Evolutionary conservation across 306 rosid species (phyloP).

Genomic region (Astragalus membranaceus): DNA sequence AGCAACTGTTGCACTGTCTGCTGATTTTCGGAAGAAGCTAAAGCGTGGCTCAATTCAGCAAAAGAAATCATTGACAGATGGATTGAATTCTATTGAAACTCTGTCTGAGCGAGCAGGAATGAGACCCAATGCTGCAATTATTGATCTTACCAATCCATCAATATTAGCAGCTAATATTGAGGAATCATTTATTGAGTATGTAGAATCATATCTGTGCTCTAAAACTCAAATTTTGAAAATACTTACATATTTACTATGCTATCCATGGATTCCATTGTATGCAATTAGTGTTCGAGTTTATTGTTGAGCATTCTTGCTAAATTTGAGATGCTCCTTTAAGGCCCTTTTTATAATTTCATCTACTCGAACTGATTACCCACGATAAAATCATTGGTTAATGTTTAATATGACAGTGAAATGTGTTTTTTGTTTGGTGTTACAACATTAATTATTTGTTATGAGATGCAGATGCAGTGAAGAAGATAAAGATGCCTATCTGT

Average conservation of each 20-base stretch:
- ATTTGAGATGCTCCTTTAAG: not conserved
- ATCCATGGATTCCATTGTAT: too few species aligned
- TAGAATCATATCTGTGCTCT: slow-evolving; percentile 26
- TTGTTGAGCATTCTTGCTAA: too few species aligned
- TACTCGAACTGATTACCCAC: not conserved
- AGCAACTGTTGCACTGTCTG: slow-evolving; percentile 81
- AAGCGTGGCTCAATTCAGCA: slow-evolving; percentile 57
- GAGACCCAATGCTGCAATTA: slow-evolving; percentile 77
- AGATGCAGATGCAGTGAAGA: slow-evolving; percentile 87
- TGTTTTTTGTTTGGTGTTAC: not conserved
- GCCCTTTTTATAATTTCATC: not conserved
- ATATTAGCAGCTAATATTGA: slow-evolving; percentile 75
- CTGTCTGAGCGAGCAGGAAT: slow-evolving; percentile 91
- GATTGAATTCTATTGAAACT: slow-evolving; percentile 71
- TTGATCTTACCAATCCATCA: slow-evolving; percentile 76
- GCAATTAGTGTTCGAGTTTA: too few species aligned
- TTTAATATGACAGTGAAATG: slow-evolving; percentile 5
- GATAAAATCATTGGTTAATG: slow-evolving; percentile 1
- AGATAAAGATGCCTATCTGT: slow-evolving; percentile 85
- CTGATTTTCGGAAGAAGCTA: slow-evolving; percentile 90
- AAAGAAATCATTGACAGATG: slow-evolving; percentile 53
- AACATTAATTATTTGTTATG: slow-evolving; percentile 20
- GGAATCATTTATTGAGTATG: slow-evolving; percentile 94
- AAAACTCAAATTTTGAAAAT: too few species aligned
- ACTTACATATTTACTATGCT: too few species aligned